Conservation (phyloP, 2,329 filamentous ascomycete species). For the Scopulariopsis brevicaulis region DNA sequence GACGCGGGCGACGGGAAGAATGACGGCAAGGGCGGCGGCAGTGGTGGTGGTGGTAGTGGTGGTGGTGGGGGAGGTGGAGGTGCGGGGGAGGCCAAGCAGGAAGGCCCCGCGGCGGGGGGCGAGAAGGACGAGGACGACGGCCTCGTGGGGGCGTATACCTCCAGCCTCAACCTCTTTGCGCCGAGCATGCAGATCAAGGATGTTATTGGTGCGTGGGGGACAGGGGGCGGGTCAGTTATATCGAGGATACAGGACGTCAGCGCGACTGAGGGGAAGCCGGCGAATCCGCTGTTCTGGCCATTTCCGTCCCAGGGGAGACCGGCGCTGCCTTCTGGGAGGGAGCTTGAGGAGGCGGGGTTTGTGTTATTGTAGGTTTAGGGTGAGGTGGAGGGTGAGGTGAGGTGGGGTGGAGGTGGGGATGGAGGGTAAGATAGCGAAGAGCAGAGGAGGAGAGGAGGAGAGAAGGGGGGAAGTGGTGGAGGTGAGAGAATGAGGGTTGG, state of each 20-base stretch:
- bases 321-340: conserved; percentile 33
- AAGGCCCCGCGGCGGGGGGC: too few relatives aligned
- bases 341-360: conserved; percentile 41
- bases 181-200: conserved; percentile 36
- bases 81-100: too few relatives aligned
- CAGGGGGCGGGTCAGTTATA: conserved; percentile 6
- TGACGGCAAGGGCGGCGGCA: too few relatives aligned
- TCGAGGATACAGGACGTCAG: neutral
- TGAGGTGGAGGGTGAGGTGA: neutral
- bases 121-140: conserved; percentile 18
- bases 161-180: conserved; percentile 45
- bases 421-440: too few relatives aligned
- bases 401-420: too few relatives aligned
- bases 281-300: conserved; percentile 49
- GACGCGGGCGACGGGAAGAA: conserved; percentile 21
- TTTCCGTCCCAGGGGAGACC: conserved; percentile 49
- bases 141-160: conserved; percentile 33
- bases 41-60: too few relatives aligned
- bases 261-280: conserved; percentile 7
- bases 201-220: conserved; percentile 34
- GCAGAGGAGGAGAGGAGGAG: too few relatives aligned
- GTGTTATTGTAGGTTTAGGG: too few relatives aligned
- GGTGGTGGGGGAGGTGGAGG: too few relatives aligned
- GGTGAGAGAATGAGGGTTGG: too few relatives aligned
- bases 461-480: too few relatives aligned